A percentile compares a stretch with the other conserved stretches of the same genome.
These are phyloP conservation scores for Lentinula sp. DNA, from an alignment of 768 basidiomycete genomes.

Conservation along the genomic window DNA sequence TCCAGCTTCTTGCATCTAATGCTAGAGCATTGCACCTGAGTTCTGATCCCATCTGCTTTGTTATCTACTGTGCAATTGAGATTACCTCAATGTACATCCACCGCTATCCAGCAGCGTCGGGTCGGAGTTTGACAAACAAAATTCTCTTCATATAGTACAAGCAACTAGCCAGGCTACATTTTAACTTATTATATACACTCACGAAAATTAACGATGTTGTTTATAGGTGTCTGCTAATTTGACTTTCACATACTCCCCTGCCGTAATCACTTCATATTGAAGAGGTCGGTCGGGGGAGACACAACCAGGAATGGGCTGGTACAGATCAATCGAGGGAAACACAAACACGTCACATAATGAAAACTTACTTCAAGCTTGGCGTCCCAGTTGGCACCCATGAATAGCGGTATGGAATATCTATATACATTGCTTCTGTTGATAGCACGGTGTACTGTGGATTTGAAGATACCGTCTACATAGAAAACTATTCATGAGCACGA, in stretches of 20 bases:
- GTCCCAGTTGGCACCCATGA: constrained; percentile 88
- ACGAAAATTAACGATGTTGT: neutral
- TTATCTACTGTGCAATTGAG: too few species aligned
- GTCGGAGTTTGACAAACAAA: too few species aligned
- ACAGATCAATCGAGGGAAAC: neutral
- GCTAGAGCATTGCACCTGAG: too few species aligned
- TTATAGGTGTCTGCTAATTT: constrained; percentile 44
- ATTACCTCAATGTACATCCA: too few species aligned
- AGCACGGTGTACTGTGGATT: constrained; percentile 84
- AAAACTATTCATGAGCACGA: neutral
- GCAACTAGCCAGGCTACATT: too few species aligned
- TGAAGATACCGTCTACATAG: constrained; percentile 75
- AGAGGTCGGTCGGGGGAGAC: constrained; percentile 22
- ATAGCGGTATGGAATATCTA: constrained; percentile 84
- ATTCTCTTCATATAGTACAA: too few species aligned
- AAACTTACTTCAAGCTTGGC: constrained; percentile 64
- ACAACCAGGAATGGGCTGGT: constrained; percentile 48
- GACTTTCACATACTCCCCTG: constrained; percentile 67
- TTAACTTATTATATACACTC: neutral
- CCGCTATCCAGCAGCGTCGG: too few species aligned
- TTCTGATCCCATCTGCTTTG: too few species aligned
- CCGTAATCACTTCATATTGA: constrained; percentile 57
- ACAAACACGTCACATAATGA: neutral
- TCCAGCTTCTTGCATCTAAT: too few species aligned
- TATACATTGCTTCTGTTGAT: constrained; percentile 65